Evolutionary conservation across 1,139 yeast genomes (phyloP).

Genomic region (Candida sp.): DNA sequence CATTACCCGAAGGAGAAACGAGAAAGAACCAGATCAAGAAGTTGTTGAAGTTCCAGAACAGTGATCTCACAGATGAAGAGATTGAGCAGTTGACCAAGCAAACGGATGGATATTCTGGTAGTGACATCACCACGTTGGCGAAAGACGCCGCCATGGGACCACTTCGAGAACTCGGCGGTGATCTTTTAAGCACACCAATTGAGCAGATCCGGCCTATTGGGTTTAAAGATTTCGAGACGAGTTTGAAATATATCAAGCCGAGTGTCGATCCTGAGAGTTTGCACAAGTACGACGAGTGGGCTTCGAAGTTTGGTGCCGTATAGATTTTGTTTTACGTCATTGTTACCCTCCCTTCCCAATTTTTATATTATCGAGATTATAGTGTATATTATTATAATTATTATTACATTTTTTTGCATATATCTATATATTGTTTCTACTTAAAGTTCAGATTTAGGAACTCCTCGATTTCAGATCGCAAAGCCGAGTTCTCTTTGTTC

Average conservation of each 20-base stretch:
- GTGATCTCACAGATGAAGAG: slow-evolving; percentile 69
- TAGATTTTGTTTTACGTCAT: neutral
- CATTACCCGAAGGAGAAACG: slow-evolving; percentile 90
- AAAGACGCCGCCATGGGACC: slow-evolving; percentile 99
- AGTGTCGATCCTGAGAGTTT: slow-evolving; percentile 91
- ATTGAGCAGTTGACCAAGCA: slow-evolving; percentile 59
- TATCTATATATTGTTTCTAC: neutral
- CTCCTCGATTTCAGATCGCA: slow-evolving; percentile 1
- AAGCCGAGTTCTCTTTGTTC: neutral
- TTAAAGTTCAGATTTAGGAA: slow-evolving; percentile 2
- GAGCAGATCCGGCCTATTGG: slow-evolving; percentile 85
- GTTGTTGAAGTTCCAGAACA: slow-evolving; percentile 76
- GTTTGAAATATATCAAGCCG: slow-evolving; percentile 87
- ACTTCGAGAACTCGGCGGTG: slow-evolving; percentile 86
- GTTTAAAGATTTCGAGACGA: slow-evolving; percentile 74
- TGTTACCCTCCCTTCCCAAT: neutral
- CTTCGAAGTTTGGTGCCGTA: slow-evolving; percentile 1
- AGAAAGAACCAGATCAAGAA: slow-evolving; percentile 74
- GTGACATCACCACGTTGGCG: slow-evolving; percentile 94
- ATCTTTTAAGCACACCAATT: slow-evolving; percentile 80
- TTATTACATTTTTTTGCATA: neutral
- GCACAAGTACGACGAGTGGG: slow-evolving; percentile 29
- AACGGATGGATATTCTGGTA: slow-evolving; percentile 89
- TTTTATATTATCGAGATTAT: neutral
- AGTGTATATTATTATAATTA: neutral